Conservation (phyloP, 75 land plant genomes). For the Azolla pinnata region DNA sequence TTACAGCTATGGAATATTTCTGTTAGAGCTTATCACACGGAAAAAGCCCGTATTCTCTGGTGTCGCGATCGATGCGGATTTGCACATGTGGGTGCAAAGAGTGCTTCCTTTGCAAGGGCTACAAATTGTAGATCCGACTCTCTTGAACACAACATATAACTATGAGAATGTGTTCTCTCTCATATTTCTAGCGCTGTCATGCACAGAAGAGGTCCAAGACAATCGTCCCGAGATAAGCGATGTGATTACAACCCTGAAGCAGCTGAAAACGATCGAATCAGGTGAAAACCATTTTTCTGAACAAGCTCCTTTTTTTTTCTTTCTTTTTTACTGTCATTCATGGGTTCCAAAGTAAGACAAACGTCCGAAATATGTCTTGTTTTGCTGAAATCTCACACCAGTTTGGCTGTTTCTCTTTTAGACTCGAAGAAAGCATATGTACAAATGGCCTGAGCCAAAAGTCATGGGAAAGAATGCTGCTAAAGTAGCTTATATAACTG, state of each 20-base stretch:
- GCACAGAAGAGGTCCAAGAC: slow-evolving; percentile 21
- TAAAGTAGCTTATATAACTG: no score
- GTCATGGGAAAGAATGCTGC: no score
- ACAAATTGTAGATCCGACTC: slow-evolving; percentile 19
- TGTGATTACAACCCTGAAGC: slow-evolving; percentile 15
- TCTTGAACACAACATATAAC: slow-evolving; percentile 28
- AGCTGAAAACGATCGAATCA: no score
- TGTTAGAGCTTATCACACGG: slow-evolving; percentile 32
- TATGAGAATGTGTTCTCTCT: slow-evolving; percentile 17
- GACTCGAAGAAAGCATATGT: no score
- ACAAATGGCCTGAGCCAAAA: no score
- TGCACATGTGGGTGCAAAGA: slow-evolving; percentile 19
- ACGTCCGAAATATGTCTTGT: no score
- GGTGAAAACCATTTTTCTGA: no score
- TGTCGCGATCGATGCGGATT: slow-evolving; percentile 15
- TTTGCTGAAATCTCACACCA: no score
- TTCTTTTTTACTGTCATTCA: no score
- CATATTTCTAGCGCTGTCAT: slow-evolving; percentile 21
- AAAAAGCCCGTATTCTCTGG: slow-evolving; percentile 19
- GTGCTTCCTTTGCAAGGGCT: slow-evolving; percentile 19
- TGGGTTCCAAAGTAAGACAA: no score
- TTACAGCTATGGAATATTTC: slow-evolving; percentile 38
- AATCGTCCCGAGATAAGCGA: slow-evolving; percentile 25
- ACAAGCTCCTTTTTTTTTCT: no score
- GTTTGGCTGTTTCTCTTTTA: no score